Base-by-base conservation (phyloP, 768 basidiomycete species). In the Thelephora aurantiotincta region DNA sequence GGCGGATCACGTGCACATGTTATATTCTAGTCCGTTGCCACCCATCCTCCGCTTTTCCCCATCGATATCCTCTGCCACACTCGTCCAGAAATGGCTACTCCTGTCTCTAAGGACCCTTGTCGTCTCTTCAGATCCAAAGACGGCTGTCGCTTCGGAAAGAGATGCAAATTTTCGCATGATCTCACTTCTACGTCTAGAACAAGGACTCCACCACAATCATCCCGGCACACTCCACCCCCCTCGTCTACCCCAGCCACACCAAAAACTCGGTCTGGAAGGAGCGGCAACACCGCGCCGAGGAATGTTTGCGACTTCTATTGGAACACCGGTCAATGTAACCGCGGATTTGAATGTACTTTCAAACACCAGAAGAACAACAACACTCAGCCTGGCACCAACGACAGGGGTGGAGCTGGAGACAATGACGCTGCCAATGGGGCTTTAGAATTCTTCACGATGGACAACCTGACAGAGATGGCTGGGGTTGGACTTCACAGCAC, bases 261-360 rank as follows among this genome's bases (percentile, higher is more conserved):
- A 4, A 41, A 41, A 9, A 14, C 22, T 14, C 38, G 38, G 38
- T 9, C 26, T 4, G 22, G 9, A 41, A 16, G 22, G 38, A n/a
- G 38, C 22, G 38, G 22, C 14, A 18, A 41, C 14, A 42, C 45
- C 35, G 44, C 49, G 13, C 61, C 62, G 1, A 49, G 49, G 16
- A 57, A 57, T n/a, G 42, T 56, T 2, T 64, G 63, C 49, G 33
- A 47, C 5, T 58, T 57, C 35, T 65, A 45, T 50, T 65, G 60
- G 59, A 49, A 55, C 1, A 51, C 52, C 33, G 63, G 63, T 35
- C 43, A 47, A 6, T 65, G 63, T 35, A 36, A 49, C 30, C 54
- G 50, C 2, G 38, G 46, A 4, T 60, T 61, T 35, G 58, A 59
- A 13, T 65, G 63, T 44, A 50, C 45, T 0, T 63, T 50, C 48